Evolutionary conservation across 257 asterid species (phyloP).

Genomic region (Plantago ovata): DNA sequence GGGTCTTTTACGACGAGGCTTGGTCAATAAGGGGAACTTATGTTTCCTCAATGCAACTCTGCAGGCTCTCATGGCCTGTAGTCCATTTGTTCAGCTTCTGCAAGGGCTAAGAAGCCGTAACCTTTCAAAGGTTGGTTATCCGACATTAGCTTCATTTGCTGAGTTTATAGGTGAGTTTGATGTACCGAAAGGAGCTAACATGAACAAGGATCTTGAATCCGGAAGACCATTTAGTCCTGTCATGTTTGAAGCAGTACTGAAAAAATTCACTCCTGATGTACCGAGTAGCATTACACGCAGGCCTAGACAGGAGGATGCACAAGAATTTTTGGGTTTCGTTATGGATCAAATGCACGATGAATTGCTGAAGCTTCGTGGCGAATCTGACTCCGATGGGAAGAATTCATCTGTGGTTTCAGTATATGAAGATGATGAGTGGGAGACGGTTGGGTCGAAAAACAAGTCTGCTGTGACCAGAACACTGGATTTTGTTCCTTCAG

Average conservation of each 20-base stretch:
- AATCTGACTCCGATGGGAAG: slow-evolving; percentile 43
- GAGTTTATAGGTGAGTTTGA: slow-evolving; percentile 66
- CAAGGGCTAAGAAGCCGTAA: slow-evolving; percentile 46
- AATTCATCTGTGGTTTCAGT: slow-evolving; percentile 59
- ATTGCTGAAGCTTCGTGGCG: slow-evolving; percentile 76
- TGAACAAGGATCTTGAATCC: slow-evolving; percentile 54
- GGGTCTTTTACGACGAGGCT: slow-evolving; percentile 76
- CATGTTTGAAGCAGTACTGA: slow-evolving; percentile 72
- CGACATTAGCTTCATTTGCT: slow-evolving; percentile 71
- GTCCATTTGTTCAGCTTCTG: slow-evolving; percentile 77
- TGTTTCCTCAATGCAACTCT: slow-evolving; percentile 94
- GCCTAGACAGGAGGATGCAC: slow-evolving; percentile 98
- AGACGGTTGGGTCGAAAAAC: slow-evolving; percentile 94
- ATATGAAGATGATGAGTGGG: slow-evolving; percentile 94
- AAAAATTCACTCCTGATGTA: slow-evolving; percentile 82
- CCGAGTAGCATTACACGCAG: slow-evolving; percentile 52
- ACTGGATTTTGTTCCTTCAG: slow-evolving; percentile 70
- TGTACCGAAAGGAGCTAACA: slow-evolving; percentile 40
- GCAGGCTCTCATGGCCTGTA: slow-evolving; percentile 88
- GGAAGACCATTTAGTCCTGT: slow-evolving; percentile 67
- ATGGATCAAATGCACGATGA: slow-evolving; percentile 95
- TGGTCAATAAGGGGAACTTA: slow-evolving; percentile 80
- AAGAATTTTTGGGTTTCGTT: slow-evolving; percentile 78
- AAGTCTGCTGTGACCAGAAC: slow-evolving; percentile 92
- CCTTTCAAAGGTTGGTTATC: slow-evolving; percentile 67